These are phyloP conservation scores for Aspergillus pseudoviridinutans DNA, from an alignment of 2,329 filamentous ascomycete species.

Conservation along the genomic window DNA sequence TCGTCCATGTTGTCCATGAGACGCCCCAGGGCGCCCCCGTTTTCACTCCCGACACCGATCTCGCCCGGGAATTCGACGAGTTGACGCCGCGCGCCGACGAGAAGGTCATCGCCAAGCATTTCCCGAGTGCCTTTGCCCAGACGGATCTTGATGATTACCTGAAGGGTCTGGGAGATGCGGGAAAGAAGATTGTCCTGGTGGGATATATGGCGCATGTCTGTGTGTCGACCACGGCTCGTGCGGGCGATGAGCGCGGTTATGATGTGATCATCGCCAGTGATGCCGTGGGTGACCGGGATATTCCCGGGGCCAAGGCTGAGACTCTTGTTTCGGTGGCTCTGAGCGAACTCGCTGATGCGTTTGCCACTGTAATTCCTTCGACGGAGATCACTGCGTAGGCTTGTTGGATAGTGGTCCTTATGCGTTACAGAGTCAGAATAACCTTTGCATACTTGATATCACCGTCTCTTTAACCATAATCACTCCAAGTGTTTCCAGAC, in stretches of 20 bases:
- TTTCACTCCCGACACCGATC: constrained; percentile 59
- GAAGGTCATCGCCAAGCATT: constrained; percentile 55
- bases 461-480: neutral
- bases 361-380: constrained; percentile 55
- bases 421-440: neutral
- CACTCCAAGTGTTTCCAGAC: no score
- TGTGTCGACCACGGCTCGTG: constrained; percentile 59
- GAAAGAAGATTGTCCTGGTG: constrained; percentile 57
- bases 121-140: constrained; percentile 57
- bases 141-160: constrained; percentile 57
- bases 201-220: constrained; percentile 54
- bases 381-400: constrained; percentile 40
- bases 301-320: constrained; percentile 54
- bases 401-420: neutral
- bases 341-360: constrained; percentile 59
- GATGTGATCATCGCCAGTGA: constrained; percentile 61
- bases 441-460: no score
- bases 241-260: constrained; percentile 58
- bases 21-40: constrained; percentile 59
- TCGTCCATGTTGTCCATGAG: constrained; percentile 61
- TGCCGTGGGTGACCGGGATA: constrained; percentile 62
- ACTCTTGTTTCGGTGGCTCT: constrained; percentile 52
- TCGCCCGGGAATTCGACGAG: constrained; percentile 60
- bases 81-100: constrained; percentile 53
- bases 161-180: constrained; percentile 40